Conservation (phyloP, 345 rosid species). For the Boechera divaricarpa region DNA sequence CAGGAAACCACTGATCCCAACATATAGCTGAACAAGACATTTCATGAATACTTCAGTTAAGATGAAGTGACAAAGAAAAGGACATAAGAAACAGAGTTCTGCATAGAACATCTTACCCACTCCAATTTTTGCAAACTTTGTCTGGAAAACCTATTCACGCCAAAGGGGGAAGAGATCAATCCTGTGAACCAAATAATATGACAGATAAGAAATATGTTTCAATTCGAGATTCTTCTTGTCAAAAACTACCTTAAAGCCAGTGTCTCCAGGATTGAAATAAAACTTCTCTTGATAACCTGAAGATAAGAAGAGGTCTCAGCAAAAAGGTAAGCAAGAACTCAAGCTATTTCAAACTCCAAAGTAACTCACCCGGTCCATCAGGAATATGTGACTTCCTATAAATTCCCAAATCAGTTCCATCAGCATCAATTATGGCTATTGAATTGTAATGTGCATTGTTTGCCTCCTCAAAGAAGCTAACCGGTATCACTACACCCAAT, state of each 20-base stretch:
- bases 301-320: conserved; percentile 24
- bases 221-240: neutral
- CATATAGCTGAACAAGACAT: conserved; percentile 68
- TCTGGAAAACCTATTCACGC: conserved; percentile 74
- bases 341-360: conserved; percentile 24
- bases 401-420: conserved; percentile 90
- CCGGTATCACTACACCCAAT: conserved; percentile 84
- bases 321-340: neutral
- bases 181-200: conserved; percentile 3
- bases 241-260: conserved; percentile 85
- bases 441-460: conserved; percentile 94
- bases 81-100: conserved; percentile 1
- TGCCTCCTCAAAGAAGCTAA: conserved; percentile 97
- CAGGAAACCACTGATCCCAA: conserved; percentile 96
- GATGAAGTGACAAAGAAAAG: conserved; percentile 9
- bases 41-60: neutral
- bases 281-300: conserved; percentile 96
- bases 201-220: neutral
- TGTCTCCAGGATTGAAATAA: conserved; percentile 96
- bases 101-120: conserved; percentile 61
- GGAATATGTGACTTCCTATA: conserved; percentile 98
- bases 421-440: conserved; percentile 84
- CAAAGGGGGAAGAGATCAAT: conserved; percentile 19
- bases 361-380: conserved; percentile 84
- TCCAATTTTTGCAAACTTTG: conserved; percentile 91